A percentile compares a stretch with the other conserved stretches of the same genome.
phyloP scores from a whole-genome alignment of 441 rosid genomes.

The Populus hybrid region DNA sequence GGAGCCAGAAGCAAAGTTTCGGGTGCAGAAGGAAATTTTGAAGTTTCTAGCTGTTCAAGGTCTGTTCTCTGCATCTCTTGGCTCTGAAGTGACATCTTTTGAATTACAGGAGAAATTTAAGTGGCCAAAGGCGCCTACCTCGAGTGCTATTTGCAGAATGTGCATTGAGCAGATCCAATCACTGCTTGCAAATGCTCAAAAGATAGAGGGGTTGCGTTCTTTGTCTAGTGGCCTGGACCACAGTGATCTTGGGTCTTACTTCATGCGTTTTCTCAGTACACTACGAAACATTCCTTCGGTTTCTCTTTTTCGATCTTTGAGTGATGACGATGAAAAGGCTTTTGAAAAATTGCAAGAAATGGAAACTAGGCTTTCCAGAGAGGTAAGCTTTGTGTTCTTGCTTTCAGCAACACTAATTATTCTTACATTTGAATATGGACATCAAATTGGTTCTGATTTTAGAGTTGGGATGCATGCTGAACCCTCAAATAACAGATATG shows the following conservation, averaged over 20 bases:
- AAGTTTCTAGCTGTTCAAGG: constrained; percentile 97
- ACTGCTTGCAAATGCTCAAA: constrained; percentile 72
- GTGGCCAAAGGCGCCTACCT: constrained; percentile 86
- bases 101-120: constrained; percentile 93
- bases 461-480: constrained; percentile 1
- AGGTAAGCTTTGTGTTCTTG: constrained; percentile 36
- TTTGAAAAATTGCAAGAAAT: constrained; percentile 62
- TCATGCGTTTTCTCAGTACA: constrained; percentile 79
- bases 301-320: constrained; percentile 74
- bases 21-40: constrained; percentile 77
- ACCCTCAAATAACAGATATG: constrained; percentile 4
- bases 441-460: background rate
- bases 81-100: constrained; percentile 92
- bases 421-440: background rate
- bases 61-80: constrained; percentile 86
- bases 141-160: constrained; percentile 68
- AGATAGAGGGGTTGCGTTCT: constrained; percentile 50
- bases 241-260: constrained; percentile 75
- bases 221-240: constrained; percentile 48
- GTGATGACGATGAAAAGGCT: constrained; percentile 74
- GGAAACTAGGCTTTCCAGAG: constrained; percentile 68
- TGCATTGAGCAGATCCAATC: constrained; percentile 91
- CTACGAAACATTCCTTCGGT: constrained; percentile 91
- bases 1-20: constrained; percentile 64
- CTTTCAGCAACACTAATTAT: background rate